Evolutionary conservation across 2,329 filamentous ascomycete genomes (phyloP), one percentile per base, ranked within the genome.

Genomic region (Colletotrichum sp.): DNA sequence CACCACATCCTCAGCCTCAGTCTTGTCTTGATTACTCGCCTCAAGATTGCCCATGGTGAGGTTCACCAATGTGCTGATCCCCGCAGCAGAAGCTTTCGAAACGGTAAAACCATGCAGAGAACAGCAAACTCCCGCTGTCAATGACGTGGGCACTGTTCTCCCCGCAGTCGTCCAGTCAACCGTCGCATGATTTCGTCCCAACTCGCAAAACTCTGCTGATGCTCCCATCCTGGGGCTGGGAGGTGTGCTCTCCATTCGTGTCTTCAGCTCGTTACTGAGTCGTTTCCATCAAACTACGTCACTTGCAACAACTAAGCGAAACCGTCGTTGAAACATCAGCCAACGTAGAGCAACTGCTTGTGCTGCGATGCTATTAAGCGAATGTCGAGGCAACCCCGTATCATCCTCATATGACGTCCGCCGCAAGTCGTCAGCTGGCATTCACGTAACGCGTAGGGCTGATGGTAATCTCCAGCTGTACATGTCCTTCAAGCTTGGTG

Each of bases 121-220:
- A 73, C 65, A 69, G 64, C 74, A 76, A 66, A 74, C 73, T 76
- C 74, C 70, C 71, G 74, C 74, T 76, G 74, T 74, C 70, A 76
- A 30, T 66, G 34, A 65, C 71, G 64, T 57, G 30, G 24, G 52
- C 28, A 49, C 69, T 16, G n/a, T 60, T 62, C 39, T 52, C 30
- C 28, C 55, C 57, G 30, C 70, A 30, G 64, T 76, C 71, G 71
- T 55, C 71, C 36, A 69, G 74, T 66, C 64, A 74, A 74, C 64
- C 74, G 44, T 69, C 49, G 64, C 70, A 73, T 73, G 21, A 39
- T 68, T 72, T 72, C 74, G 24, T 76, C 74, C 74, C 65, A 74
- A 49, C 59, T 76, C 49, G 12, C 36, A 71, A 69, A 69, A 76
- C 64, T 74, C 64, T 76, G 18, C 9, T 34, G 24, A 18, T 28